A percentile compares a stretch with the other conserved stretches of the same genome.
Evolutionary conservation across 2,329 filamentous ascomycete species (phyloP).

Genomic region (Aspergillus eucalypticola): DNA sequence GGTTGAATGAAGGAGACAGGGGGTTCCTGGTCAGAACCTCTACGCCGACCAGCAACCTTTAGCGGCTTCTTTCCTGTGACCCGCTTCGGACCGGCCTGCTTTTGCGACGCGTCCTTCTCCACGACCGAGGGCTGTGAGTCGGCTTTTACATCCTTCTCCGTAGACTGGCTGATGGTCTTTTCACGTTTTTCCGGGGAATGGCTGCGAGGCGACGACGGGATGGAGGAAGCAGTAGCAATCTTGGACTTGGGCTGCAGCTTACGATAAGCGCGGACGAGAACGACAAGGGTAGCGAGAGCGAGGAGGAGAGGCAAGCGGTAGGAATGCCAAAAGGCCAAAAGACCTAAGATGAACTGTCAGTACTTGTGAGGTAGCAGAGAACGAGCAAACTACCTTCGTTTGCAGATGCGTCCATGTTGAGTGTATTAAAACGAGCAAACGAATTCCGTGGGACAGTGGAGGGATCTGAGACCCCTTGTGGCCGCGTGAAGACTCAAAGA

Average conservation of each 20-base stretch:
- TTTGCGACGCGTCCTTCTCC: conserved; percentile 14
- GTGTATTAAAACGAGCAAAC: not conserved
- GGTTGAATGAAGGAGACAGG: conserved; percentile 55
- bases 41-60: conserved; percentile 29
- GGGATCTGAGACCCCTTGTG: not conserved
- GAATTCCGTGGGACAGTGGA: too few species aligned
- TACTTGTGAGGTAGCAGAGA: not conserved
- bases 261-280: conserved; percentile 32
- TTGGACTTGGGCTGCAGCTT: conserved; percentile 27
- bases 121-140: not conserved
- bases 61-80: conserved; percentile 36
- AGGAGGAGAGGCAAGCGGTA: conserved; percentile 50
- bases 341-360: conserved; percentile 26
- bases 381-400: conserved; percentile 10
- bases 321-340: conserved; percentile 49
- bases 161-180: conserved; percentile 10
- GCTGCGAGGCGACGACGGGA: conserved; percentile 34
- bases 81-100: conserved; percentile 34
- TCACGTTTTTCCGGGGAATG: conserved; percentile 27
- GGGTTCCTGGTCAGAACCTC: conserved; percentile 18
- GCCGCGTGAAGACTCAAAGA: not conserved
- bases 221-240: conserved; percentile 31
- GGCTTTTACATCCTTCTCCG: not conserved
- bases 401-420: conserved; percentile 14
- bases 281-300: conserved; percentile 37